A percentile compares a stretch with the other conserved stretches of the same genome.
These are phyloP conservation scores for Fibroporia radiculosa DNA, from an alignment of 768 basidiomycete genomes.

Conservation along the genomic window DNA sequence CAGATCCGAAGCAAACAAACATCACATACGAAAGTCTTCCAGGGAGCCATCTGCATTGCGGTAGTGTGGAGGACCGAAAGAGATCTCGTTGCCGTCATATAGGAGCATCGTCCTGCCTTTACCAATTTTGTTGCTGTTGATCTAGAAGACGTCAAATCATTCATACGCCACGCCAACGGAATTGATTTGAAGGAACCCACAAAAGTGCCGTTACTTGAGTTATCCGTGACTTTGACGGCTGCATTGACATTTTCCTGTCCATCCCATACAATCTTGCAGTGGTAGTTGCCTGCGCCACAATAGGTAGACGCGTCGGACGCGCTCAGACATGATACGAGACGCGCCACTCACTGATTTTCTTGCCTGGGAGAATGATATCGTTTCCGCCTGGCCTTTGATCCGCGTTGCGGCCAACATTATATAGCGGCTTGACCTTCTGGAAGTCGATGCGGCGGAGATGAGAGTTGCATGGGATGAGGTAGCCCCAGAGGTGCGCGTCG, in stretches of 20 bases:
- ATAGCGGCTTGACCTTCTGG: conserved; percentile 40
- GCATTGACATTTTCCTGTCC: conserved; percentile 34
- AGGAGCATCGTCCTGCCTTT: conserved; percentile 48
- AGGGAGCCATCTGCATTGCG: conserved; percentile 32
- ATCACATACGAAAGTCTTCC: conserved; percentile 72
- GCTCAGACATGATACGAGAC: conserved; percentile 2
- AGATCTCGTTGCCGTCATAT: conserved; percentile 78
- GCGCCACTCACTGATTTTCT: conserved; percentile 60
- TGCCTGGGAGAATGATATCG: conserved; percentile 58
- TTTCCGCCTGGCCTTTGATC: conserved; percentile 18
- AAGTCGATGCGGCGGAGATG: conserved; percentile 52
- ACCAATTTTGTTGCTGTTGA: conserved; percentile 61
- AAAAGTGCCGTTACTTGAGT: conserved; percentile 70
- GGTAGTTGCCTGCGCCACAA: conserved; percentile 36
- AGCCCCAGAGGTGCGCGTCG: conserved; percentile 54
- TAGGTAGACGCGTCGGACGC: conserved; percentile 19
- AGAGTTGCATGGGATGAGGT: conserved; percentile 55
- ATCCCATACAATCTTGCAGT: conserved; percentile 56
- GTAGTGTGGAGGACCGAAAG: conserved; percentile 58
- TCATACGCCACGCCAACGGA: neutral
- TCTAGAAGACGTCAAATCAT: conserved; percentile 30
- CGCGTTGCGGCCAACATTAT: conserved; percentile 48
- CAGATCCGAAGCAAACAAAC: too few relatives aligned
- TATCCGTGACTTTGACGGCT: conserved; percentile 43
- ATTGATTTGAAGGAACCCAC: conserved; percentile 28